phyloP scores from a whole-genome alignment of 192 early-diverging fungal species.

The Linnemannia zychae region DNA sequence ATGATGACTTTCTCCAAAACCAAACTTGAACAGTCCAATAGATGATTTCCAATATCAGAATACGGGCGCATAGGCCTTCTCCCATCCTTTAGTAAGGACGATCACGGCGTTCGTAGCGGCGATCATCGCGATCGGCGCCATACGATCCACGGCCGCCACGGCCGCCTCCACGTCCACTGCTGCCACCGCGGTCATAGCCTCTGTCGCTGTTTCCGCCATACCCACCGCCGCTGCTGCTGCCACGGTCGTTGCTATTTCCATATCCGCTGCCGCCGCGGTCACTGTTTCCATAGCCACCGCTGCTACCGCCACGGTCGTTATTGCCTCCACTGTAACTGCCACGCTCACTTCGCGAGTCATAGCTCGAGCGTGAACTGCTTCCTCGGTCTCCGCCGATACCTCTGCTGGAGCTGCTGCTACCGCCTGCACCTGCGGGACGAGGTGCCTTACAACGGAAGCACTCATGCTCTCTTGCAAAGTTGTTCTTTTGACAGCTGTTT shows the following conservation, averaged over 20 bases:
- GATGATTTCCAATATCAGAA: background rate
- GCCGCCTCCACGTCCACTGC: constrained; percentile 41
- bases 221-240: constrained; percentile 4
- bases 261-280: constrained; percentile 39
- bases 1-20: background rate
- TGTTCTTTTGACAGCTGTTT: constrained; percentile 73
- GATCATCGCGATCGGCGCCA: constrained; percentile 57
- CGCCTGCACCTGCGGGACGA: constrained; percentile 61
- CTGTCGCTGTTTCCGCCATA: constrained; percentile 7
- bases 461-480: constrained; percentile 73
- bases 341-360: constrained; percentile 55
- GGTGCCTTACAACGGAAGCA: constrained; percentile 76
- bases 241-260: constrained; percentile 13
- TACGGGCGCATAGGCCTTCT: background rate
- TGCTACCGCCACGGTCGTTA: constrained; percentile 36
- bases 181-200: constrained; percentile 22
- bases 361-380: constrained; percentile 31
- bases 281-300: constrained; percentile 22
- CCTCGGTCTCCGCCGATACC: constrained; percentile 55
- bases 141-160: constrained; percentile 54
- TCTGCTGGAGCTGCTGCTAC: constrained; percentile 42
- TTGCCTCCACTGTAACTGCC: constrained; percentile 49
- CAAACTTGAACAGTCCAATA: background rate
- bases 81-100: constrained; percentile 56
- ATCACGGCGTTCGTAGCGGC: constrained; percentile 61